Evolutionary conservation across 768 basidiomycete species (phyloP).

Genomic region (Boletus tomentosulus): DNA sequence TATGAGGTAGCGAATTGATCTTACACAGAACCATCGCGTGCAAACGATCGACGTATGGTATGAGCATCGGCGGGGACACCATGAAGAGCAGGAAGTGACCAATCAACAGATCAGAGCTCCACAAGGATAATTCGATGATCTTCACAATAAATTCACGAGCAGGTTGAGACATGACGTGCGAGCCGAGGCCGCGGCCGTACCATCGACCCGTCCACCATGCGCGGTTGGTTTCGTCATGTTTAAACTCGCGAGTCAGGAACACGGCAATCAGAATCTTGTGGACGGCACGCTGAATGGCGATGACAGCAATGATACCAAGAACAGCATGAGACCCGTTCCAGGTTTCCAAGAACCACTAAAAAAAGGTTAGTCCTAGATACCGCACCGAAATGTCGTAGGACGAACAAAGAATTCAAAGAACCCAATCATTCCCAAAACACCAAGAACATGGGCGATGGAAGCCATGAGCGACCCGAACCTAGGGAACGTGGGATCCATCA

Average conservation of each 20-base stretch:
- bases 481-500: constrained; percentile 78
- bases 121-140: constrained; percentile 92
- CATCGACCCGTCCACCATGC: constrained; percentile 99
- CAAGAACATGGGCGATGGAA: constrained; percentile 77
- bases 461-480: constrained; percentile 93
- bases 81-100: constrained; percentile 88
- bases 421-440: constrained; percentile 81
- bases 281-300: constrained; percentile 86
- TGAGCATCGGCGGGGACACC: constrained; percentile 79
- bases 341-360: constrained; percentile 88
- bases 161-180: constrained; percentile 94
- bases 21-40: constrained; percentile 90
- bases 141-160: constrained; percentile 97
- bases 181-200: constrained; percentile 92
- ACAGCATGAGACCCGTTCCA: constrained; percentile 94
- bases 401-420: constrained; percentile 96
- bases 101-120: constrained; percentile 91
- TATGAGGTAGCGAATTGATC: constrained; percentile 7
- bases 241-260: constrained; percentile 96
- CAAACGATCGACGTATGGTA: constrained; percentile 88
- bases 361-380: constrained; percentile 12
- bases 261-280: constrained; percentile 93
- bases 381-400: constrained; percentile 8
- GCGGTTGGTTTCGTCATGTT: constrained; percentile 97
- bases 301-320: constrained; percentile 86